Evolutionary conservation across 306 rosid species (phyloP).

Genomic region (Datisca glomerata): DNA sequence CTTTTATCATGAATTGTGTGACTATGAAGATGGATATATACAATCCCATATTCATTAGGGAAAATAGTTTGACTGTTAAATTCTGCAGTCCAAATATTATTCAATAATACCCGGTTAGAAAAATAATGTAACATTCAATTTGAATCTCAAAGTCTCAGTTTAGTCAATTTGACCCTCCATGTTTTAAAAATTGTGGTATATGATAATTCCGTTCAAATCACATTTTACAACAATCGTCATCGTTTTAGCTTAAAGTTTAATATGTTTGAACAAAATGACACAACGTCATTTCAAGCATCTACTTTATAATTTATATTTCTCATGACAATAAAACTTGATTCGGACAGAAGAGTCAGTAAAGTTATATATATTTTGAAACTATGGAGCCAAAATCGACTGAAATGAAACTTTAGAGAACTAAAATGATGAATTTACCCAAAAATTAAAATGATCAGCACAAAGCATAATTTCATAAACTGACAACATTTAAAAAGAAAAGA

Average conservation of each 20-base stretch:
- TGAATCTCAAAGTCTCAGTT: neutral
- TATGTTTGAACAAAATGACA: too few species aligned
- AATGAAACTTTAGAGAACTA: neutral
- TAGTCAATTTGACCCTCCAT: neutral
- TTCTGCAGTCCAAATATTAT: constrained; percentile 19
- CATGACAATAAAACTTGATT: too few species aligned
- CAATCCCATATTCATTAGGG: constrained; percentile 40
- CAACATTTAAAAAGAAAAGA: neutral
- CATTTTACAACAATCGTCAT: too few species aligned
- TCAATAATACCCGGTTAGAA: neutral
- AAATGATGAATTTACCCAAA: neutral
- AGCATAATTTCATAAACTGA: neutral
- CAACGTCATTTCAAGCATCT: too few species aligned
- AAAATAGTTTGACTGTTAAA: constrained; percentile 38
- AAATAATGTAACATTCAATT: neutral
- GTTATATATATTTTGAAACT: too few species aligned
- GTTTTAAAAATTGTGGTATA: neutral
- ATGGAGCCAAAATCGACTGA: too few species aligned
- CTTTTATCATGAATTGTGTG: constrained; percentile 25
- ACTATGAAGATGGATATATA: constrained; percentile 38
- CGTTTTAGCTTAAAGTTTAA: too few species aligned
- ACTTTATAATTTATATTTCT: too few species aligned
- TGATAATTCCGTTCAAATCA: too few species aligned
- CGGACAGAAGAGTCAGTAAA: too few species aligned
- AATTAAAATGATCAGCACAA: neutral